Base-by-base conservation (phyloP, 2,329 filamentous ascomycete species). In the Emmonsiellopsis sp. region DNA sequence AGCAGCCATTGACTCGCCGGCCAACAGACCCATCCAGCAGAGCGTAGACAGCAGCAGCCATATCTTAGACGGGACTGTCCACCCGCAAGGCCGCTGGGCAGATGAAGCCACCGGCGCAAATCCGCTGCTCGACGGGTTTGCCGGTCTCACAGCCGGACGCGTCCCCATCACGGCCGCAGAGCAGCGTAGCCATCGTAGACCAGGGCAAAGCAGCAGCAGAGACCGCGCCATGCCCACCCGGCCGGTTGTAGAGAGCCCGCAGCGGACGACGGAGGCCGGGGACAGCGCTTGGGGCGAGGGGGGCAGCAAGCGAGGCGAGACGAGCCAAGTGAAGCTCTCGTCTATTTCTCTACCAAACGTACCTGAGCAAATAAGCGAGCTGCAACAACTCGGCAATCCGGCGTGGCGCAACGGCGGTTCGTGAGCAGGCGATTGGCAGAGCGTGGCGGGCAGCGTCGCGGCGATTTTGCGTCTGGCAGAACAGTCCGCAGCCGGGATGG, bases 271-370 rank as follows among this genome's bases (percentile, higher is more conserved):
- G 11, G 32, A 52, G 7, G 46, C 14, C 27, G 9, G 33, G 17
- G 21, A 27, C 21, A 27, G 21, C 21, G 21, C 21, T 27, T 27
- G 21, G 21, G 21, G 21, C 5, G 21, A 27, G 21, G 21, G 21
- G 21, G 21, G 21, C 21, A 27, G 21, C 21, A 27, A 27, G 21
- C 21, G 21, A 27, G 21, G 21, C 21, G 21, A 27, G 21, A 27
- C 21, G 21, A 27, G 21, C 21, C 21, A 27, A 27, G 21, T 27
- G 3, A 27, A 27, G 8, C 32, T 39, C 42, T 39, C 17, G 42
- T 46, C 42, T 52, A 46, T 52, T 27, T 32, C 37, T n/a, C 21
- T 27, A 27, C 21, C 50, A 40, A 52, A 52, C 50, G 32, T 52
- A 52, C 50, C 50, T 52, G 50, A 52, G 50, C 50, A 42, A 44